Evolutionary conservation across 495 filamentous ascomycete species (phyloP).

Genomic region (Penicillium bovifimosum): DNA sequence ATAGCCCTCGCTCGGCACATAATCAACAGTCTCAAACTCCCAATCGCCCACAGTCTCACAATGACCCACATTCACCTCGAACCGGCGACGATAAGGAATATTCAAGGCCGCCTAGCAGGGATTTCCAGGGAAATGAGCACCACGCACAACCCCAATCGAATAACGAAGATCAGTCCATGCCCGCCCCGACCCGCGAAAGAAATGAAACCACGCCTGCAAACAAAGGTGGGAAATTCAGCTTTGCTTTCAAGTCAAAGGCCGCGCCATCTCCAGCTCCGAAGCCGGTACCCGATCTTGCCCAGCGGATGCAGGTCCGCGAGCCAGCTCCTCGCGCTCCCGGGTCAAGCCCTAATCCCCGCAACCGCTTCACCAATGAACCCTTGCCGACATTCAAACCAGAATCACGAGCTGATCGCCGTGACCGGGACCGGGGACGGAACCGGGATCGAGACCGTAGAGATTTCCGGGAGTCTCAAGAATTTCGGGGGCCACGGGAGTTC

Average conservation of each 20-base stretch:
- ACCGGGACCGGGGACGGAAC: slow-evolving; percentile 41
- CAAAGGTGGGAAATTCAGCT: slow-evolving; percentile 74
- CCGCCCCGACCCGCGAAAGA: slow-evolving; percentile 44
- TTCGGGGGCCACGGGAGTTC: too few species aligned
- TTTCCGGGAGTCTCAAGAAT: slow-evolving; percentile 48
- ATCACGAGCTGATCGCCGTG: slow-evolving; percentile 37
- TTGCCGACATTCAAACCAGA: slow-evolving; percentile 41
- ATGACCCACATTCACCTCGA: slow-evolving; percentile 30
- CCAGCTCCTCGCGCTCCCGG: slow-evolving; percentile 37
- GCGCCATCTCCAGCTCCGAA: slow-evolving; percentile 53
- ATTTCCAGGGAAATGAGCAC: slow-evolving; percentile 59
- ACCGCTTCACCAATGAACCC: slow-evolving; percentile 33
- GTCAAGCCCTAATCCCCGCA: slow-evolving; percentile 29
- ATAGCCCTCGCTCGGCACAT: slow-evolving; percentile 29
- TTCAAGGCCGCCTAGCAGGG: slow-evolving; percentile 54
- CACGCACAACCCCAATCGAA: slow-evolving; percentile 32
- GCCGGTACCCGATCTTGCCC: slow-evolving; percentile 61
- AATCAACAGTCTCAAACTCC: slow-evolving; percentile 25
- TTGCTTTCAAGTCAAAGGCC: slow-evolving; percentile 76
- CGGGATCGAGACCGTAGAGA: slow-evolving; percentile 42
- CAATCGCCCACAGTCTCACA: slow-evolving; percentile 25
- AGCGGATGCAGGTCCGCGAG: slow-evolving; percentile 58
- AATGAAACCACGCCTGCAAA: slow-evolving; percentile 46
- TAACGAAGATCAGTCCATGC: slow-evolving; percentile 38
- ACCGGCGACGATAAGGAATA: slow-evolving; percentile 53